phyloP scores from a whole-genome alignment of 2,329 filamentous ascomycete species.

The Talaromyces sp. region DNA sequence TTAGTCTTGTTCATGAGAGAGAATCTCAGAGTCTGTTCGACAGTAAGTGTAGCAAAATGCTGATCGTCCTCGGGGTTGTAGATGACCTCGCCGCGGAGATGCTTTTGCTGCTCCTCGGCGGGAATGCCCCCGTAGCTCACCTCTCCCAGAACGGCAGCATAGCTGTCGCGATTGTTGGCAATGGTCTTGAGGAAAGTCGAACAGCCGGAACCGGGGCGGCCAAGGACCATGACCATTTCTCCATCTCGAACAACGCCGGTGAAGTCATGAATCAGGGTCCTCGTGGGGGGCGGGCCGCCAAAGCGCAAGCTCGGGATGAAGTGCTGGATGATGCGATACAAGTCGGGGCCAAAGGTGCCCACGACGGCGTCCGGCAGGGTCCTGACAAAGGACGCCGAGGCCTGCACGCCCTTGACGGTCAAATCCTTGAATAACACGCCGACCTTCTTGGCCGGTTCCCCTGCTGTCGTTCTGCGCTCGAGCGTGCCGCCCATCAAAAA shows the following conservation, averaged over 20 bases:
- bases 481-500: conserved; percentile 72
- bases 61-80: conserved; percentile 65
- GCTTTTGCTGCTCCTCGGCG: conserved; percentile 61
- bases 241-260: conserved; percentile 61
- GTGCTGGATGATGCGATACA: conserved; percentile 59
- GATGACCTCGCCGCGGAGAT: conserved; percentile 69
- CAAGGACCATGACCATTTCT: conserved; percentile 69
- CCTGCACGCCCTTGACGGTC: conserved; percentile 66
- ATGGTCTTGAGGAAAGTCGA: conserved; percentile 72
- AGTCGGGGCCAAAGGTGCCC: conserved; percentile 74
- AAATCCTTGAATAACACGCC: conserved; percentile 73
- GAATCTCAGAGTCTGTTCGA: conserved; percentile 73
- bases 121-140: conserved; percentile 68
- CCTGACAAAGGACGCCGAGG: conserved; percentile 62
- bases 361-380: conserved; percentile 69
- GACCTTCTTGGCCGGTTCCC: conserved; percentile 66
- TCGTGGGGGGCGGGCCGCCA: conserved; percentile 44
- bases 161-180: conserved; percentile 63
- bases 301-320: conserved; percentile 50
- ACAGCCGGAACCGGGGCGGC: conserved; percentile 67
- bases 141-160: conserved; percentile 62
- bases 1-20: conserved; percentile 70
- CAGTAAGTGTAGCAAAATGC: conserved; percentile 68
- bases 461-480: conserved; percentile 62
- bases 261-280: conserved; percentile 61